These are phyloP conservation scores for Achaetomium macrosporum DNA, from an alignment of 2,329 filamentous ascomycete genomes.

Conservation along the genomic window DNA sequence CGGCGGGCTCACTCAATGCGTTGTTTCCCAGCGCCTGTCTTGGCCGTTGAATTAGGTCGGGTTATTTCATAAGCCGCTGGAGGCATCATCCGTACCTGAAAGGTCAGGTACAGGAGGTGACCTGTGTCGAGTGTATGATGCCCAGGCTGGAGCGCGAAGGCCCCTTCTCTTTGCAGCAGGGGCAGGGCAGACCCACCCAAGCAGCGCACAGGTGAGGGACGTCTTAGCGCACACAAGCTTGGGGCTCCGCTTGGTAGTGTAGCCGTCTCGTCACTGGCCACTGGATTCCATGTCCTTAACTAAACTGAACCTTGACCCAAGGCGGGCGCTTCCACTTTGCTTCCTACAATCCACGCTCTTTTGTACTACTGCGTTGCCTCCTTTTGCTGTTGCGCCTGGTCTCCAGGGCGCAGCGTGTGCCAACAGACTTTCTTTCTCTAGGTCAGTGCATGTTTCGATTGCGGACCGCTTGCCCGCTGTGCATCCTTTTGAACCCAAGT, in stretches of 20 bases:
- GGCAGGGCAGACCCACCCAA: background rate
- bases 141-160: too few relatives aligned
- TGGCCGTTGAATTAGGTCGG: too few relatives aligned
- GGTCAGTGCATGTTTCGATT: slow-evolving; percentile 27
- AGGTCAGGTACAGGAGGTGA: background rate
- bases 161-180: background rate
- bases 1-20: background rate
- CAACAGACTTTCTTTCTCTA: slow-evolving; percentile 30
- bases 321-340: slow-evolving; percentile 16
- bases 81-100: slow-evolving; percentile 2
- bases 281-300: slow-evolving; percentile 18
- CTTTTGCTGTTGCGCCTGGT: slow-evolving; percentile 39
- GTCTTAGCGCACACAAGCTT: background rate
- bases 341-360: slow-evolving; percentile 34
- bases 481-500: background rate
- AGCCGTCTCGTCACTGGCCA: slow-evolving; percentile 11
- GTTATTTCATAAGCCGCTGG: slow-evolving; percentile 13
- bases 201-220: too few relatives aligned
- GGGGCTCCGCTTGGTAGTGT: slow-evolving; percentile 14
- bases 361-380: slow-evolving; percentile 29
- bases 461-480: background rate
- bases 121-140: background rate
- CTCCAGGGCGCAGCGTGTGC: slow-evolving; percentile 41
- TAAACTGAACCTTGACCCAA: slow-evolving; percentile 26
- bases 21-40: background rate